These are phyloP conservation scores for Alnus rubra DNA, from an alignment of 306 rosid genomes.

Conservation along the genomic window DNA sequence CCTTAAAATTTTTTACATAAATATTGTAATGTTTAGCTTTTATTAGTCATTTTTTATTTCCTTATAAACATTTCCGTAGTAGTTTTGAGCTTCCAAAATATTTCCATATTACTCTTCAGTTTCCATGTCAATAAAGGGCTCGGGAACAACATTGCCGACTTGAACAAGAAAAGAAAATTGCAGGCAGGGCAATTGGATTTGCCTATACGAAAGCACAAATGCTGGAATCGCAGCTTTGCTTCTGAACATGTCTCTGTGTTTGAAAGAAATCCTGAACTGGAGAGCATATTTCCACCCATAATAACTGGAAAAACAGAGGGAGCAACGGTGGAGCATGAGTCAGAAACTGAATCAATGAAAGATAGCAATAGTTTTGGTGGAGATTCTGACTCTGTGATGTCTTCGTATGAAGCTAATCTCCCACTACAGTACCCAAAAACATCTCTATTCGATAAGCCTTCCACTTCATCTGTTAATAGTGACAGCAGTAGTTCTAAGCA, in stretches of 20 bases:
- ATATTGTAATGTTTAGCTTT: background rate
- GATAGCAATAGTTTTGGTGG: constrained; percentile 58
- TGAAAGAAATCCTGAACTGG: constrained; percentile 32
- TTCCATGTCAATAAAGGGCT: constrained; percentile 28
- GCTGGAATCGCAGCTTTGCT: constrained; percentile 40
- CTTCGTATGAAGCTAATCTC: constrained; percentile 45
- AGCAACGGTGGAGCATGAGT: constrained; percentile 18
- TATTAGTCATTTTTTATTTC: background rate
- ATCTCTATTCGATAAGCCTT: constrained; percentile 28
- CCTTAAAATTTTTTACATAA: background rate
- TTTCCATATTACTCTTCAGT: constrained; percentile 29
- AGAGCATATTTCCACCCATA: constrained; percentile 15
- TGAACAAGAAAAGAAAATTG: constrained; percentile 71
- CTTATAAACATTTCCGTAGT: background rate
- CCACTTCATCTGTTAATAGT: constrained; percentile 31
- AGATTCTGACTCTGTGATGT: constrained; percentile 50
- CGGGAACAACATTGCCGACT: constrained; percentile 24
- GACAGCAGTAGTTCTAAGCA: constrained; percentile 8
- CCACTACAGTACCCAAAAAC: constrained; percentile 37
- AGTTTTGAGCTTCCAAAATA: constrained; percentile 32
- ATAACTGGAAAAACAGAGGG: constrained; percentile 18
- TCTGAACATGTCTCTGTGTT: constrained; percentile 32
- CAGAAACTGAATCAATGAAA: constrained; percentile 46
- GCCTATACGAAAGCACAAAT: constrained; percentile 59
- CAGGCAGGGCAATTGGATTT: constrained; percentile 54